A percentile compares a stretch with the other conserved stretches of the same genome.
Evolutionary conservation across 306 rosid species (phyloP).

Genomic region (Quillaja saponaria): DNA sequence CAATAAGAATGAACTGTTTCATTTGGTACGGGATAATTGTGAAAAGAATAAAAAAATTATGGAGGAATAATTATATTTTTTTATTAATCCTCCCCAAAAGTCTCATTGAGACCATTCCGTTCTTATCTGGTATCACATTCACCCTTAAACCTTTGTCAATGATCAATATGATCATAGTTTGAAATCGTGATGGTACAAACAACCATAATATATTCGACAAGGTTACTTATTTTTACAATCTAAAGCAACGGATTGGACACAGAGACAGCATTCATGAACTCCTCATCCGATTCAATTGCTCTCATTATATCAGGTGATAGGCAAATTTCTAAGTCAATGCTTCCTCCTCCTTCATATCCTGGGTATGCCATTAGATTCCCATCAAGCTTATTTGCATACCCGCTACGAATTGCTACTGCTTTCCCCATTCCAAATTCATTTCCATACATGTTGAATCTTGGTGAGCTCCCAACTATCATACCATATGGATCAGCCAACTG

Average conservation of each 20-base stretch:
- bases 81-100: too few relatives aligned
- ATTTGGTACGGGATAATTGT: too few relatives aligned
- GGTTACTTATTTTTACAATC: too few relatives aligned
- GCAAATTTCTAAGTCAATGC: constrained; percentile 60
- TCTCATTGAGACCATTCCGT: too few relatives aligned
- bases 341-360: constrained; percentile 54
- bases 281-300: constrained; percentile 47
- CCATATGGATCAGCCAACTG: constrained; percentile 5
- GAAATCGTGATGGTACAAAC: too few relatives aligned
- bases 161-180: too few relatives aligned
- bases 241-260: background rate
- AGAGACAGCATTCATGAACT: constrained; percentile 46
- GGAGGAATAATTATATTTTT: too few relatives aligned
- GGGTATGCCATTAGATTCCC: constrained; percentile 49
- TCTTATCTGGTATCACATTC: too few relatives aligned
- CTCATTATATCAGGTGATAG: constrained; percentile 42
- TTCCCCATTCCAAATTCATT: constrained; percentile 80
- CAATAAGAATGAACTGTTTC: too few relatives aligned
- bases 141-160: too few relatives aligned
- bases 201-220: too few relatives aligned
- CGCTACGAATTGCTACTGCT: constrained; percentile 51
- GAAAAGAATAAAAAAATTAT: too few relatives aligned
- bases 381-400: constrained; percentile 49
- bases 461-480: constrained; percentile 56
- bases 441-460: constrained; percentile 58